These are phyloP conservation scores for Nannochloropsis oceanica DNA, from an alignment of 108 stramenopile genomes.

Conservation along the genomic window DNA sequence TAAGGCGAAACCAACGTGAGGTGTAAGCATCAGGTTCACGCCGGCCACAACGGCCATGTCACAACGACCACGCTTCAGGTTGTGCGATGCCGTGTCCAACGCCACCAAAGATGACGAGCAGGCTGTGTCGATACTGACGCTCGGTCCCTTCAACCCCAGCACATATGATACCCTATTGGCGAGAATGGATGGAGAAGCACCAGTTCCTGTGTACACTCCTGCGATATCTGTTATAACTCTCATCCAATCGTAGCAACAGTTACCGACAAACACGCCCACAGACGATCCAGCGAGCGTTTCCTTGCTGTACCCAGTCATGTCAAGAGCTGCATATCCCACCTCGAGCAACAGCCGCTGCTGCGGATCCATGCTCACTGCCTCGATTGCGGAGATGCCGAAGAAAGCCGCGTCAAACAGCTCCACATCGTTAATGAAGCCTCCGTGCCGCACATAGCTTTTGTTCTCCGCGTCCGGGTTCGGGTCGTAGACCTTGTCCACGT, in stretches of 20 bases:
- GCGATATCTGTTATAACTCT: neutral
- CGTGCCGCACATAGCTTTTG: neutral
- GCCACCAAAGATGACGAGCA: conserved; percentile 42
- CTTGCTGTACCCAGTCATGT: neutral
- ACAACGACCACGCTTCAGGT: conserved; percentile 8
- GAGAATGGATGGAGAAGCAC: conserved; percentile 10
- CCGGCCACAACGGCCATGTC: conserved; percentile 20
- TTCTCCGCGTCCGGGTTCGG: neutral
- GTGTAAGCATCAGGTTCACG: conserved; percentile 30
- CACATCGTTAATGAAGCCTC: conserved; percentile 2
- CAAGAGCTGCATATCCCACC: too few species aligned
- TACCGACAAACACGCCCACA: conserved; percentile 20
- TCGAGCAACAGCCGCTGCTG: conserved; percentile 27
- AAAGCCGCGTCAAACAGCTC: conserved; percentile 28
- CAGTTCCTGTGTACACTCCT: neutral
- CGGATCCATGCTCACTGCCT: conserved; percentile 33
- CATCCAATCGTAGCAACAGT: neutral
- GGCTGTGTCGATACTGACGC: conserved; percentile 31
- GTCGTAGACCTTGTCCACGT: neutral
- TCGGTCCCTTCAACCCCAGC: neutral
- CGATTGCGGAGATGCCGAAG: conserved; percentile 24
- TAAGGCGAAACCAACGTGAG: conserved; percentile 17
- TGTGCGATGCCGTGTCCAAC: conserved; percentile 12
- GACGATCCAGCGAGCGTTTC: conserved; percentile 13
- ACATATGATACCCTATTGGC: conserved; percentile 34